Evolutionary conservation across 495 filamentous ascomycete species (phyloP).

Genomic region (Penicillium longicatenatum): DNA sequence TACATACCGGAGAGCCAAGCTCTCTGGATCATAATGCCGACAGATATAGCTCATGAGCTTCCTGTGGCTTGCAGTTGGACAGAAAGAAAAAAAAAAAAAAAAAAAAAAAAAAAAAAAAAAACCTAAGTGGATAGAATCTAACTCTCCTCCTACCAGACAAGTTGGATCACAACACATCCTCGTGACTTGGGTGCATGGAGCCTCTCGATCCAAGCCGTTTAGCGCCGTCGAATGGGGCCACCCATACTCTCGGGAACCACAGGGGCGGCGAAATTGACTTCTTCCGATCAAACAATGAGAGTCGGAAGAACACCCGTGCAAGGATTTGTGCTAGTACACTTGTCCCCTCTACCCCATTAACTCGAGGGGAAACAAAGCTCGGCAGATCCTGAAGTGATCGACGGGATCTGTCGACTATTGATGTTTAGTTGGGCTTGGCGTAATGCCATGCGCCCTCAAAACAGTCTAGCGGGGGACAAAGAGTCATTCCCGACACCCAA

Average conservation of each 20-base stretch:
- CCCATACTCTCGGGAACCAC: conserved; percentile 11
- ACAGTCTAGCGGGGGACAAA: background rate
- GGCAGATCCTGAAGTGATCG: conserved; percentile 43
- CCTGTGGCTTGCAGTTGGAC: background rate
- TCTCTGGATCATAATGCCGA: conserved; percentile 1
- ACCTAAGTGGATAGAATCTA: background rate
- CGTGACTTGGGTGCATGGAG: conserved; percentile 33
- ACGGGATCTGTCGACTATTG: conserved; percentile 52
- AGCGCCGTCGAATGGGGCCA: conserved; percentile 20
- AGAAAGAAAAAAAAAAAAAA: too few species aligned
- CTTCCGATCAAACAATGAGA: conserved; percentile 15
- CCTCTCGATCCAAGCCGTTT: conserved; percentile 26
- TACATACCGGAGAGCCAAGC: background rate
- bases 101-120: background rate
- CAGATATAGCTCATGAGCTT: background rate
- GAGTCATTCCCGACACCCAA: background rate
- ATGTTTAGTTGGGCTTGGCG: conserved; percentile 46
- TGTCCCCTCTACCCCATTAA: background rate
- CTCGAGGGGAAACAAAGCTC: conserved; percentile 24
- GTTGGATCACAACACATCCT: conserved; percentile 11
- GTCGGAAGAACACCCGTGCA: background rate
- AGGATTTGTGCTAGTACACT: background rate
- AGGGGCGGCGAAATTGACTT: conserved; percentile 10
- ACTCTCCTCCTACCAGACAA: background rate
- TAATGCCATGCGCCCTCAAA: conserved; percentile 29